Conservation (phyloP, 179 eudicot species). For the Silene noctiflora region DNA sequence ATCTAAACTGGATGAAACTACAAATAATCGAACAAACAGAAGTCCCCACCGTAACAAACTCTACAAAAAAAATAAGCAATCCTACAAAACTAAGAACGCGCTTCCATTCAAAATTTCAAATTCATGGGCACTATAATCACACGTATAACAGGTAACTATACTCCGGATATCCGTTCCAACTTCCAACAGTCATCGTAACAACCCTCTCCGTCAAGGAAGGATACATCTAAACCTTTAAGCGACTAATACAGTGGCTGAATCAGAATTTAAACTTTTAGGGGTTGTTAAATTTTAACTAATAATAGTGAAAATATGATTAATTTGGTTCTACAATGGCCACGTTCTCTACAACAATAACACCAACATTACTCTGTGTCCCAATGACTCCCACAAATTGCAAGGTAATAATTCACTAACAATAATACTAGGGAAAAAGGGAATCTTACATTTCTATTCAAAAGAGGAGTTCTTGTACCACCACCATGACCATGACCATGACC, state of each 20-base stretch:
- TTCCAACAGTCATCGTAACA: neutral
- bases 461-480: conserved; percentile 34
- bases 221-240: too few species aligned
- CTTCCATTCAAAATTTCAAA: neutral
- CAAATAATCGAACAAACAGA: neutral
- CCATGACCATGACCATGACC: conserved; percentile 28
- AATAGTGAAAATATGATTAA: neutral
- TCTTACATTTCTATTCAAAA: conserved; percentile 30
- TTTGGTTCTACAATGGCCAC: conserved; percentile 4
- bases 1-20: neutral
- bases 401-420: too few species aligned
- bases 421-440: neutral
- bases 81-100: neutral
- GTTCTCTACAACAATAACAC: neutral
- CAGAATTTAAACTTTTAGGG: too few species aligned
- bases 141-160: neutral
- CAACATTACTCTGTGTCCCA: too few species aligned
- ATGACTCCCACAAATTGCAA: too few species aligned
- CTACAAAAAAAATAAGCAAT: neutral
- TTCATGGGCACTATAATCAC: neutral
- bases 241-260: too few species aligned
- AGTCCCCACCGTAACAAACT: neutral
- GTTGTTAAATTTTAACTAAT: neutral
- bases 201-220: too few species aligned
- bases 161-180: neutral